phyloP scores from a whole-genome alignment of 495 filamentous ascomycete genomes.

The Chaetomidium leptoderma region DNA sequence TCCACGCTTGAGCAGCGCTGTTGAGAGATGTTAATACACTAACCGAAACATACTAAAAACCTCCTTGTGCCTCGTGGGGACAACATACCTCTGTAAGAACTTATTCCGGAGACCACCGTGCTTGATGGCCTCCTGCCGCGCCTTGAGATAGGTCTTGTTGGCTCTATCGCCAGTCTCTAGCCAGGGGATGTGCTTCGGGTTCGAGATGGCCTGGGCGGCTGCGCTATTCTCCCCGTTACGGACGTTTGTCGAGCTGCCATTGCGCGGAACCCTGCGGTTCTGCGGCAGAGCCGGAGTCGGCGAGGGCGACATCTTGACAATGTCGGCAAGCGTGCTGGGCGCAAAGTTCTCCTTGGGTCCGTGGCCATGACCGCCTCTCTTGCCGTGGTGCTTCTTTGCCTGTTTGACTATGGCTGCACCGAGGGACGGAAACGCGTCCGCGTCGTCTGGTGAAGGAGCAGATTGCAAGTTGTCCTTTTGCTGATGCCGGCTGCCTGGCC shows the following conservation, averaged over 20 bases:
- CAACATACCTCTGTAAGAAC: conserved; percentile 80
- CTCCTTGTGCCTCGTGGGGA: neutral
- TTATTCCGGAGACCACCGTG: conserved; percentile 95
- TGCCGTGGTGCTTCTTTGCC: conserved; percentile 85
- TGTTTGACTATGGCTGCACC: conserved; percentile 72
- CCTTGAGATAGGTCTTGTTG: conserved; percentile 92
- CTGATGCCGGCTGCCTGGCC: conserved; percentile 81
- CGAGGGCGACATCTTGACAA: conserved; percentile 88
- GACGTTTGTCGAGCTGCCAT: conserved; percentile 51
- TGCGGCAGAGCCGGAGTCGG: conserved; percentile 49
- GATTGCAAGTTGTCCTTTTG: conserved; percentile 62
- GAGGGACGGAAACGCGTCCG: conserved; percentile 93
- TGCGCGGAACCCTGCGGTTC: conserved; percentile 49
- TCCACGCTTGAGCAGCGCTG: conserved; percentile 99
- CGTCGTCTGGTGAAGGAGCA: conserved; percentile 82
- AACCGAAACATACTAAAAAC: neutral
- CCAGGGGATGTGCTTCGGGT: conserved; percentile 93
- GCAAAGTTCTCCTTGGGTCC: conserved; percentile 62
- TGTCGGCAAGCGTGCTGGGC: conserved; percentile 85
- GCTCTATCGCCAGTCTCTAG: conserved; percentile 86
- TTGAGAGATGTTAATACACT: conserved; percentile 25
- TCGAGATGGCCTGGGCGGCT: conserved; percentile 74
- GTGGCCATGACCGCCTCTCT: conserved; percentile 72
- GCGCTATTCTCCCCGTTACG: conserved; percentile 71
- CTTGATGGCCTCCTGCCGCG: conserved; percentile 88